Base-by-base conservation (phyloP, 1,284 basidiomycete genomes). In the Leccinum subrobustum region DNA sequence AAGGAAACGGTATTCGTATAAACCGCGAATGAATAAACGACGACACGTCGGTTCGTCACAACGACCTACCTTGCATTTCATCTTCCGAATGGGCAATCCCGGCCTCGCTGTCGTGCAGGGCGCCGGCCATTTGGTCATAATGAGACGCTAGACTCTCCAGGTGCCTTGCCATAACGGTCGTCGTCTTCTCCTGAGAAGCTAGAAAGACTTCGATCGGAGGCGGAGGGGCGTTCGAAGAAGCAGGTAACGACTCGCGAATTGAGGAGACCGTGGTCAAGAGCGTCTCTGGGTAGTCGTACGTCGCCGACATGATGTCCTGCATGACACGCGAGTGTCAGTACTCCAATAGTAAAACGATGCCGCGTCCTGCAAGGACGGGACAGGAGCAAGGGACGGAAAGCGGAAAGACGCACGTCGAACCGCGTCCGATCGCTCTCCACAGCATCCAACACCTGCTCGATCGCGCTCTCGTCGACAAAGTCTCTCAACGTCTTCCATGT, bases 401-500 rank as follows among this genome's bases (percentile, higher is more conserved):
- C 1, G 23, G 18, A 20, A 20, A 55, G 35, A 78, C 85, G 58
- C 64, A 90, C 91, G 63, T 92, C 91, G 33, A 92, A 76, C 37
- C 76, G 77, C 62, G 76, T 78, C 42, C 89, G 78, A 60, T 91
- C 88, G 60, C 77, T 80, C 65, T 93, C 91, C 58, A 92, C 83
- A 2, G 78, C 79, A 58, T 92, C 91, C 55, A 89, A 69, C 18
- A 85, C 80, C 59, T 89, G 86, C 60, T 93, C 91, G 50, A 93
- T 86, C 8, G 84, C 87, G 35, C 85, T 81, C 66, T 92, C 91
- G 67, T 92, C 89, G 29, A 92, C 87, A 73, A 93, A 93, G 69
- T 92, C 90, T 33, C 91, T 80, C 51, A 93, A 68, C 0, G 87
- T 89, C 79, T 91, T 93, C 91, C 91, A 93, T 51, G 76, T 78